Base-by-base conservation (phyloP, 768 basidiomycete species). In the Lentinula aciculospora region DNA sequence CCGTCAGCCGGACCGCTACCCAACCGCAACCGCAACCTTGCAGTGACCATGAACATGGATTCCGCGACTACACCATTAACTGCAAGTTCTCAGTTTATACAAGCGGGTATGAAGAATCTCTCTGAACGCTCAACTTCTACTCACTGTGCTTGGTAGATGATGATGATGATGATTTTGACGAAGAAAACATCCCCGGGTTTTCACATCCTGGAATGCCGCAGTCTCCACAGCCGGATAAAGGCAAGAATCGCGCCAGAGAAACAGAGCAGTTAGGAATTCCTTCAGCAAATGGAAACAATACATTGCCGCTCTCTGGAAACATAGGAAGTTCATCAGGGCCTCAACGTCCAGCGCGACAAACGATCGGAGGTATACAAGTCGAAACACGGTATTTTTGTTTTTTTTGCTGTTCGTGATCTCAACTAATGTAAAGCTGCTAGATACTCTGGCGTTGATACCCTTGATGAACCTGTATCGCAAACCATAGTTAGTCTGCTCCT, bases 401-500 rank as follows among this genome's bases (percentile, higher is more conserved):
- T 15, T n/a, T n/a, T 25, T n/a, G 28, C 54, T n/a, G 58, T 47
- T 56, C 36, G 19, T 25, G 32, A 34, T 47, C 29, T 17, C n/a
- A n/a, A 57, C 15, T 1, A n/a, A n/a, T 10, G 0, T 15, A 23
- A 12, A 19, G 1, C 31, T 42, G 50, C 7, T 58, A 89, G 92
- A 63, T 91, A 86, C 70, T 79, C 91, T n/a, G 90, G 89, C 9
- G 79, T 76, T 8, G 91, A 95, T 64, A 97, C 95, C 0, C 79
- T 98, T 31, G 95, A 98, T 65, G 95, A 98, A 69, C 94, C 95
- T 3, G 81, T 98, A 17, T 82, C 86, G 4, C 80, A 81, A 31
- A 98, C 95, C 0, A 94, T 98, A 59, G 95, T 94, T 63, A 57
- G 89, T 64, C 21, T 19, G 72, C n/a, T 32, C 34, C 36, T 13